Evolutionary conservation across 2,329 filamentous ascomycete genomes (phyloP).

Genomic region (Ophiostoma ips): DNA sequence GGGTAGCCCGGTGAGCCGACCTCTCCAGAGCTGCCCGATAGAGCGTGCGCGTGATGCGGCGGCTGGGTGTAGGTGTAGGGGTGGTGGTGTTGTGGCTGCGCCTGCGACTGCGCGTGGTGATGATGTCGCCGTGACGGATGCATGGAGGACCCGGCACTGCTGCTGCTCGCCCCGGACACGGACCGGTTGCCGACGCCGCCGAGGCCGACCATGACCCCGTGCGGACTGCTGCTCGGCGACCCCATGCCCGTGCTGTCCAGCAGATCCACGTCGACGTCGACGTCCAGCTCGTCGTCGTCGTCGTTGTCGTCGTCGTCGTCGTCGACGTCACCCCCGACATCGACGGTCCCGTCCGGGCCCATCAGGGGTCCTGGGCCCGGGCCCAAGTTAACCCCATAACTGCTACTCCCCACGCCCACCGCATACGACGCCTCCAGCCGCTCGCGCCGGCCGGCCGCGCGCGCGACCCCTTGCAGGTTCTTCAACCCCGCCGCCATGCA

Average conservation of each 20-base stretch:
- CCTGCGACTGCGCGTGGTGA: background rate
- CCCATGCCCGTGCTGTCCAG: conserved; percentile 26
- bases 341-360: background rate
- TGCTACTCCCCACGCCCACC: no score
- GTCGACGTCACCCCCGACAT: conserved; percentile 42
- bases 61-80: background rate
- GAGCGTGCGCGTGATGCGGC: conserved; percentile 4
- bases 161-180: conserved; percentile 18
- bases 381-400: no score
- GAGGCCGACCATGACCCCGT: conserved; percentile 15
- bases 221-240: conserved; percentile 24
- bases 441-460: conserved; percentile 52
- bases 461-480: conserved; percentile 58
- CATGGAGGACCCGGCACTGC: conserved; percentile 2
- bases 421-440: conserved; percentile 34
- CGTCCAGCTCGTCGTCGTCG: conserved; percentile 56
- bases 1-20: conserved; percentile 10
- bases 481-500: conserved; percentile 76
- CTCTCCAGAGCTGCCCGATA: conserved; percentile 11
- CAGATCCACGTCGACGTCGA: conserved; percentile 35
- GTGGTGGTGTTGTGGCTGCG: conserved; percentile 3
- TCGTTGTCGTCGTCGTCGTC: conserved; percentile 25
- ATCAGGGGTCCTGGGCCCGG: no score
- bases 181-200: conserved; percentile 18
- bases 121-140: background rate